These are phyloP conservation scores for Xylaria sp. DNA, from an alignment of 2,329 filamentous ascomycete genomes.

Conservation along the genomic window DNA sequence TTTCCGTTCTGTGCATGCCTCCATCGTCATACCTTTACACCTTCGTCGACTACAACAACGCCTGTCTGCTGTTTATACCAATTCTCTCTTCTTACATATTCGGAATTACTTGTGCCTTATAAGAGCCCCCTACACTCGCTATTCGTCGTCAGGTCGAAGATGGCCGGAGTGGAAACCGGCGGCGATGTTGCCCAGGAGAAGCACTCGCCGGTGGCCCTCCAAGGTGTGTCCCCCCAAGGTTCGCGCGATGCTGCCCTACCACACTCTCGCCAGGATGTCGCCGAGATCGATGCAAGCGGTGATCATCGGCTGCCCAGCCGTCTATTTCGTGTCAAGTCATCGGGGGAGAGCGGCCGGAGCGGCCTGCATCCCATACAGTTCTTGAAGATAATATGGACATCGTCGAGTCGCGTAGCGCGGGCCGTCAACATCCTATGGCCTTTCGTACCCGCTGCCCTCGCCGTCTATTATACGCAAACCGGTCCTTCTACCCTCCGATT, in stretches of 20 bases:
- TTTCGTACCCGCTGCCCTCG: slow-evolving; percentile 76
- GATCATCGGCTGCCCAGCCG: slow-evolving; percentile 25
- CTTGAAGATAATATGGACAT: slow-evolving; percentile 70
- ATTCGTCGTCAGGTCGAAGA: slow-evolving; percentile 7
- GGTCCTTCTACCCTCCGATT: slow-evolving; percentile 71
- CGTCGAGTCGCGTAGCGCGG: slow-evolving; percentile 70
- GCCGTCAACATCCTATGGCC: slow-evolving; percentile 79
- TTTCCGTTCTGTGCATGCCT: not conserved
- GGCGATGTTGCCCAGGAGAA: slow-evolving; percentile 37
- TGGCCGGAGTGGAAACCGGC: slow-evolving; percentile 22
- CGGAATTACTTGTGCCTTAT: not conserved
- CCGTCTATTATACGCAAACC: slow-evolving; percentile 58
- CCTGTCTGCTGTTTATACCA: not conserved
- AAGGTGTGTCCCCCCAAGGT: slow-evolving; percentile 36
- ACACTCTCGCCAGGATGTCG: slow-evolving; percentile 40
- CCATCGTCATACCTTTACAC: not conserved
- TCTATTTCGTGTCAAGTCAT: slow-evolving; percentile 47
- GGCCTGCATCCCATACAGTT: slow-evolving; percentile 74
- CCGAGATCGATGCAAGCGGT: slow-evolving; percentile 22
- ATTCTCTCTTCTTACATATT: not conserved
- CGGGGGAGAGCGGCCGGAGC: slow-evolving; percentile 73
- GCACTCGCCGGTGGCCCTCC: slow-evolving; percentile 29
- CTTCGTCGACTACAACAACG: not conserved
- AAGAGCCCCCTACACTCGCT: not conserved
- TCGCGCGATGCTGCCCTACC: slow-evolving; percentile 44